Percentiles rank a stretch among this genome's conserved stretches.
These are phyloP conservation scores for Penicillium sp. DNA, from an alignment of 2,329 filamentous ascomycete genomes.

Conservation along the genomic window DNA sequence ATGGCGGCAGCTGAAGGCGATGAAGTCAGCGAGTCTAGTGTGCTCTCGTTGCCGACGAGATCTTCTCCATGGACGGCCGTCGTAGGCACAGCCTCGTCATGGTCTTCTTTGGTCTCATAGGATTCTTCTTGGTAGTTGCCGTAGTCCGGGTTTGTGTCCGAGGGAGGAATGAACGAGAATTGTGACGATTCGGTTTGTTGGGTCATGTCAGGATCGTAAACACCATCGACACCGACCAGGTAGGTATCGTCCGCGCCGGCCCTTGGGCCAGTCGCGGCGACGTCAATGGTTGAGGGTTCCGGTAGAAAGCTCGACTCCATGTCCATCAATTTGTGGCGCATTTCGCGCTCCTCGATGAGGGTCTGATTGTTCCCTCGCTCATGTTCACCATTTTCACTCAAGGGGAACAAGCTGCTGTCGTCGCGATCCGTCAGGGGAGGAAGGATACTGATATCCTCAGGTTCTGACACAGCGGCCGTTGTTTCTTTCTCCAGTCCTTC, in stretches of 20 bases:
- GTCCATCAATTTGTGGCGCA: constrained; percentile 60
- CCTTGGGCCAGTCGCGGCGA: constrained; percentile 27
- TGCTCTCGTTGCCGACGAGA: constrained; percentile 36
- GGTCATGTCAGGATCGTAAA: constrained; percentile 17
- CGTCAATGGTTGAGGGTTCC: constrained; percentile 49
- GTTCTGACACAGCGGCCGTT: constrained; percentile 18
- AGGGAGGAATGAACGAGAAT: constrained; percentile 27
- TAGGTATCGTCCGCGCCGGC: constrained; percentile 46
- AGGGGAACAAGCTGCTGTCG: constrained; percentile 33
- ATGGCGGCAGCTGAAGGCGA: constrained; percentile 48
- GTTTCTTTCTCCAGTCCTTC: constrained; percentile 19
- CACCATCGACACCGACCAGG: constrained; percentile 38
- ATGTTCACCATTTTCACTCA: constrained; percentile 34
- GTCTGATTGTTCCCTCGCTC: constrained; percentile 41
- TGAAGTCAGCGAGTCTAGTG: constrained; percentile 44
- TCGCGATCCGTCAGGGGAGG: constrained; percentile 36
- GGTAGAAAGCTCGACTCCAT: constrained; percentile 65
- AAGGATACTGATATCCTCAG: constrained; percentile 30
- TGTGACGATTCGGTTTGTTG: constrained; percentile 24
- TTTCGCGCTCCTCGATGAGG: constrained; percentile 57
- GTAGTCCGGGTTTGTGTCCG: constrained; percentile 20
- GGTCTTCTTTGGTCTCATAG: constrained; percentile 1
- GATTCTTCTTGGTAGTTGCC: constrained; percentile 5
- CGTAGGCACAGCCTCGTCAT: constrained; percentile 21
- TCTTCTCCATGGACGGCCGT: constrained; percentile 15